These are phyloP conservation scores for Backusella australiensis DNA, from an alignment of 192 early-diverging fungal genomes.

Conservation along the genomic window DNA sequence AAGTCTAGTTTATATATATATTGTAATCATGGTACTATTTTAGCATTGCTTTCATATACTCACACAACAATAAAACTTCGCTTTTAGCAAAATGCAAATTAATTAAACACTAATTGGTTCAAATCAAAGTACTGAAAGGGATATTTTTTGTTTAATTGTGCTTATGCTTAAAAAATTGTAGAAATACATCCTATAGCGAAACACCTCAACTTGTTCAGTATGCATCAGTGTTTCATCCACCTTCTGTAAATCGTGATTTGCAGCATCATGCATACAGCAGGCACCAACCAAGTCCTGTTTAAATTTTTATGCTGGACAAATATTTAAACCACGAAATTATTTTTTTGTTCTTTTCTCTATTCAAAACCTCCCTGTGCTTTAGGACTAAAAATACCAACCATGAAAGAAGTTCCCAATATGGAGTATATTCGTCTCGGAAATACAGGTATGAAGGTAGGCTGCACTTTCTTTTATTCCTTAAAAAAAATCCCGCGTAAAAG, in stretches of 20 bases:
- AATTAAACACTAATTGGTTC: neutral
- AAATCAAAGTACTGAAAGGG: too few relatives aligned
- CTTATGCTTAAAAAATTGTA: too few relatives aligned
- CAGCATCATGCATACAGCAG: neutral
- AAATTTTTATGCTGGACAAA: neutral
- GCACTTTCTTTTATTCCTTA: neutral
- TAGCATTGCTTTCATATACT: too few relatives aligned
- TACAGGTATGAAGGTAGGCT: neutral
- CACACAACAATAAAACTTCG: too few relatives aligned
- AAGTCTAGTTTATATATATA: neutral
- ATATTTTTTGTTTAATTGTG: too few relatives aligned
- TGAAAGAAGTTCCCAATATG: neutral
- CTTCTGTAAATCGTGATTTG: neutral
- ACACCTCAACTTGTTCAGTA: neutral
- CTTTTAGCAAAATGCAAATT: neutral
- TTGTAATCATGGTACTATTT: too few relatives aligned
- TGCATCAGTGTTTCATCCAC: neutral
- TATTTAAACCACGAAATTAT: neutral
- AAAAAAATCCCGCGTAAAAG: neutral
- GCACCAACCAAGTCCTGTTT: neutral
- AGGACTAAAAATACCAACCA: neutral
- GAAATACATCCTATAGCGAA: neutral
- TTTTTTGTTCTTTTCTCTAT: neutral
- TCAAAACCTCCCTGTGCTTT: neutral
- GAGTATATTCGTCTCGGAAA: slow-evolving; percentile 12